Evolutionary conservation across 1,139 yeast species (phyloP).

Genomic region (Yamadazyma sp.): DNA sequence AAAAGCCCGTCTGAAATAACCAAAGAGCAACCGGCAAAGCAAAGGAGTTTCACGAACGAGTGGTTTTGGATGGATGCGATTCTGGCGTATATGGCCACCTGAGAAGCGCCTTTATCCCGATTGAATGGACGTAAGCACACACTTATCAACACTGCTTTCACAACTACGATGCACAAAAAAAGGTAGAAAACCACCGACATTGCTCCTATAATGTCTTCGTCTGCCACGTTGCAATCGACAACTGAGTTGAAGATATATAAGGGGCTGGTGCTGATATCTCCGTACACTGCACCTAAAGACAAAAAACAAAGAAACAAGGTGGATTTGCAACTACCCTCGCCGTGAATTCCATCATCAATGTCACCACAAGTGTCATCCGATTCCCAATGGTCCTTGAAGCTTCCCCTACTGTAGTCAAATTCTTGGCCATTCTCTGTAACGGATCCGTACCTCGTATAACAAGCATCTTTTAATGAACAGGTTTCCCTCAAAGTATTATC

Average conservation of each 20-base stretch:
- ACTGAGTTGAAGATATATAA: conserved; percentile 52
- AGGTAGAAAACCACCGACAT: conserved; percentile 55
- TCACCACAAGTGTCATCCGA: no score
- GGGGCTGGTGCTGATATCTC: conserved; percentile 64
- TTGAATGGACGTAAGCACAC: conserved; percentile 52
- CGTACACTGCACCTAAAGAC: conserved; percentile 58
- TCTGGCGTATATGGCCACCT: conserved; percentile 59
- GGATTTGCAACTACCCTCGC: background rate
- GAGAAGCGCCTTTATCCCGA: conserved; percentile 67
- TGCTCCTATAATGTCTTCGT: conserved; percentile 50
- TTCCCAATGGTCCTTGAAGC: background rate
- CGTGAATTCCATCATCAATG: background rate
- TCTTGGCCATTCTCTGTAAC: background rate
- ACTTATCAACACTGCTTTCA: conserved; percentile 52
- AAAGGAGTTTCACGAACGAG: conserved; percentile 31
- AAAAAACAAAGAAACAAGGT: conserved; percentile 13
- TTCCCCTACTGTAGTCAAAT: background rate
- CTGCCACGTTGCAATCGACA: conserved; percentile 31
- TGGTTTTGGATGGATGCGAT: conserved; percentile 18
- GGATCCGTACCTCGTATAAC: conserved; percentile 1
- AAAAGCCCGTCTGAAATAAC: conserved; percentile 60
- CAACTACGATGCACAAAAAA: conserved; percentile 51
- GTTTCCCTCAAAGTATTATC: background rate
- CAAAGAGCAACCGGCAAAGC: conserved; percentile 56
- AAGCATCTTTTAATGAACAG: background rate